Evolutionary conservation across 176 grass and related monocot species (phyloP).

Genomic region (barley (Hordeum vulgare)): MorexV3_pseudomolecules_assembly NC_058519.1:62368337-62368836

Average conservation of each 20-base stretch:
- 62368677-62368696: background rate
- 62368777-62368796: background rate
- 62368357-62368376: background rate
- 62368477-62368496: background rate
- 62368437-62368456: background rate
- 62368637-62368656: background rate
- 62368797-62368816: background rate
- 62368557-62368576: background rate
- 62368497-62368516: background rate
- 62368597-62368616: background rate
- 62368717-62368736: background rate
- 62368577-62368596: background rate
- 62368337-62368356: background rate
- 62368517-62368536: background rate
- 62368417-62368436: background rate
- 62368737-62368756: background rate
- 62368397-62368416: background rate
- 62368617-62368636: background rate
- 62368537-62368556: background rate
- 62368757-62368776: background rate
- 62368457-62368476: background rate
- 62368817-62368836: background rate
- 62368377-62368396: background rate
- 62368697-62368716: background rate
- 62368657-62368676: background rate